A percentile compares a stretch with the other conserved stretches of the same genome.
phyloP scores from a whole-genome alignment of 441 rosid species.

The Pelargonium exstipulatum region DNA sequence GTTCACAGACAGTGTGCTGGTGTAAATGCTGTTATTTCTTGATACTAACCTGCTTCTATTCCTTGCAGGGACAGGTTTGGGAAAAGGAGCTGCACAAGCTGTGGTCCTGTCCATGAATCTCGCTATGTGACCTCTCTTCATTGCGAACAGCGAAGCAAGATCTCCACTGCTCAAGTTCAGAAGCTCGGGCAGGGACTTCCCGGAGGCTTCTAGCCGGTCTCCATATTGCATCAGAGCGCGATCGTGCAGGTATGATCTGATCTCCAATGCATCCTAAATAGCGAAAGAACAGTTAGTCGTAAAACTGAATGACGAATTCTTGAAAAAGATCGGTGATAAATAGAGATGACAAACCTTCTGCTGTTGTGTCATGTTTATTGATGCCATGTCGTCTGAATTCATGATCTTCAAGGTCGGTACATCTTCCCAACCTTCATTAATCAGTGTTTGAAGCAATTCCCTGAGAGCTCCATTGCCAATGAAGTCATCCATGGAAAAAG shows the following conservation, averaged over 20 bases:
- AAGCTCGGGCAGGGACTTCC: constrained; percentile 47
- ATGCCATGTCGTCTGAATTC: constrained; percentile 51
- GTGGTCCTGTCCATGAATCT: constrained; percentile 43
- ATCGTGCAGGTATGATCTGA: constrained; percentile 63
- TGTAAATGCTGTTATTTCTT: constrained; percentile 32
- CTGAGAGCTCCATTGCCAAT: constrained; percentile 50
- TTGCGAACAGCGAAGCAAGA: constrained; percentile 40
- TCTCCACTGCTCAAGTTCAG: constrained; percentile 35
- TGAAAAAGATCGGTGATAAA: background rate
- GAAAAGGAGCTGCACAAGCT: constrained; percentile 37
- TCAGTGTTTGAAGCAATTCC: constrained; percentile 44
- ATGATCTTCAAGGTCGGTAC: constrained; percentile 64
- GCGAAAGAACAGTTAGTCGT: background rate
- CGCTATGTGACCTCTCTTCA: constrained; percentile 60
- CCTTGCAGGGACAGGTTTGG: constrained; percentile 25
- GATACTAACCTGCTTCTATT: constrained; percentile 22
- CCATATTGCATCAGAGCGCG: constrained; percentile 52
- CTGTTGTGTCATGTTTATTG: constrained; percentile 47
- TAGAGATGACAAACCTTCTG: constrained; percentile 43
- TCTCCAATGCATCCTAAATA: constrained; percentile 53
- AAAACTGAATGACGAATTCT: background rate
- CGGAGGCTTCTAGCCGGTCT: constrained; percentile 51
- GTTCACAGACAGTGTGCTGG: constrained; percentile 25
- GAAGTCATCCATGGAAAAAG: constrained; percentile 57
- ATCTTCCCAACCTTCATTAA: constrained; percentile 73